Base-by-base conservation (phyloP, 805 yeast species). In the Yarrowia sp. region DNA sequence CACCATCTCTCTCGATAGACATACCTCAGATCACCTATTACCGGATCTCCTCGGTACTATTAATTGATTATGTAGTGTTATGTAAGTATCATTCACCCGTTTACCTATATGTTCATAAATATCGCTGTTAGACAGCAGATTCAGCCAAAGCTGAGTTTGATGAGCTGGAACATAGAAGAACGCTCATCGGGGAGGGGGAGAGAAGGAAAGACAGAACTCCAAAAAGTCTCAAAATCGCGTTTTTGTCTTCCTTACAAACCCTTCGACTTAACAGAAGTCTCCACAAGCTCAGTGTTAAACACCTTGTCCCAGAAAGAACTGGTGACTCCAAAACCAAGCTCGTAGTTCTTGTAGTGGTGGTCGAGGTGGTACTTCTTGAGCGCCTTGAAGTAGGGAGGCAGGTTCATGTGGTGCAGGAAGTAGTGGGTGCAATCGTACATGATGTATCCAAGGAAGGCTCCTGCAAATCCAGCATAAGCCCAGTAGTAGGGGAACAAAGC, bases 331-430 rank as follows among this genome's bases (percentile, higher is more conserved):
- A 93, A 95, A 1, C 98, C 99, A 74, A 93, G 81, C 79, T 96
- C 97, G 79, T 91, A 95, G 80, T 95, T 94, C 82, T 94, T 93
- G 83, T 95, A 95, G 78, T 95, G 99, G 79, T 95, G 99, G 78
- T 94, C 98, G 79, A 95, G 84, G 79, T 95, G 99, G 77, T 92
- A 89, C 64, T 90, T 91, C 80, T 95, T 95, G 76, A 92, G 82
- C 40, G 85, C 87, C 77, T 91, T 92, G 80, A 92, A 81, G 76
- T 83, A 89, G 49, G 81, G 75, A 32, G 99, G 99, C 75, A 95
- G 83, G 75, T 84, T 84, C 46, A 91, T 86, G 80, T 95, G 99
- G 77, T 95, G 99, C 76, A 95, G 81, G 75, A 91, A 86, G 79
- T 95, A 95, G 81, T 95, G 99, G n/a, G 96, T 90, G 73, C 89